Base-by-base conservation (phyloP, 1,139 yeast species). In the Kluyveromyces sp. region DNA sequence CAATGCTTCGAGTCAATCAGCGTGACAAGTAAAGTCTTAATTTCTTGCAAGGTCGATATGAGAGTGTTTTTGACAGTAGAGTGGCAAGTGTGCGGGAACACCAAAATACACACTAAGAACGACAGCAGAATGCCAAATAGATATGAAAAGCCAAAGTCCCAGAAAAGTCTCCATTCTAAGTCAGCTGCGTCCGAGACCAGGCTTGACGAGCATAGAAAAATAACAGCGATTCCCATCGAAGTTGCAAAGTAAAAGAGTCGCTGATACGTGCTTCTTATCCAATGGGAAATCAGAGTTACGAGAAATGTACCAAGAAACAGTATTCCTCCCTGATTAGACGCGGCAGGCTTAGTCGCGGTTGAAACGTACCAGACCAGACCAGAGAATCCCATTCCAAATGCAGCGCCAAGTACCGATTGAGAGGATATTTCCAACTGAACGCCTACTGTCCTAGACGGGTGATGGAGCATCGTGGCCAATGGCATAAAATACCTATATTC, bases 331-430 rank as follows among this genome's bases (percentile, higher is more conserved):
- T 66, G 73, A 30, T 71, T 71, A 15, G 60, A 53, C n/a, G 66
- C 57, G 0, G 73, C 63, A 1, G 70, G 66, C 4, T 52, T 53
- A 1, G 74, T 68, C 1, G 69, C 63, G 0, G 66, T 63, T 2
- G 75, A 67, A 1, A 72, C 54, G 43, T 60, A 70, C 51, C 73
- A 54, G 1, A 74, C 70, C 29, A 73, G 48, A 0, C 73, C 57
- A 1, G 71, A 63, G 72, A 75, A 70, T 0, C 71, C 76, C 28
- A 70, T 47, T 1, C 73, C 77, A 4, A 77, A 59, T n/a, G 73
- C 70, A 30, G 71, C 67, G 3, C 78, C 77, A 7, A 69, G 3
- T 2, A 70, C 54, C 0, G 77, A 65, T 25, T 61, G 60, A 1
- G 67, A 4, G 0, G 74, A 64, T 42, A 73, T 67, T 49, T 74